Base-by-base conservation (phyloP, 768 basidiomycete genomes). In the Phaffia tasmanica region DNA sequence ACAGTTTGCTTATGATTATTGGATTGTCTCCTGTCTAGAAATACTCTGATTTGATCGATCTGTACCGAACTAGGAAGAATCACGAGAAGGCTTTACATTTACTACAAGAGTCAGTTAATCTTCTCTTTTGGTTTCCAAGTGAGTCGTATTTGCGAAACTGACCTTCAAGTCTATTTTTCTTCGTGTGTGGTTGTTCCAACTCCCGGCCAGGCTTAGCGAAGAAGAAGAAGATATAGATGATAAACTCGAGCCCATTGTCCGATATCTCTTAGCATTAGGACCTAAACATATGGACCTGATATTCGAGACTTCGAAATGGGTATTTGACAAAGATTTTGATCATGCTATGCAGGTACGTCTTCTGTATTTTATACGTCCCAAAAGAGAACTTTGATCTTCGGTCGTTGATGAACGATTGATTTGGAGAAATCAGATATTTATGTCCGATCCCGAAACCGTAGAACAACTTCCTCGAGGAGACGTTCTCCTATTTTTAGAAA, bases 41-140 rank as follows among this genome's bases (percentile, higher is more conserved):
- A 86, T 89, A 84, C 73, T 81, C 84, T 0, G 95, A 98, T 73
- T 81, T 99, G 48, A 84, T 89, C 56, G 89, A 89, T 74, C 77
- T 98, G 35, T 99, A 97, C 74, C 84, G 89, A 71, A 91, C 90
- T 47, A 92, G 92, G 80, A 87, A 88, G 78, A 95, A 94, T 90
- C 95, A 99, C 71, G 80, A 80, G 0, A 87, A 93, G 74, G 92
- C 94, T 0, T 76, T 99, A 70, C 79, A 82, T 32, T 80, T 98
- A 46, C 80, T 99, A n/a, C 82, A 83, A 73, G 83, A 89, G 94
- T 95, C 70, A 70, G 88, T 76, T 1, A 29, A 16, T 6, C 18
- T 1, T 6, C 6, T 58, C 15, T 50, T n/a, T 14, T n/a, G 49
- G n/a, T 53, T 16, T 27, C 6, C 4, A 53, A 53, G n/a, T 53